These are phyloP conservation scores for Leccinum subtestaceum DNA, from an alignment of 768 basidiomycete species.

Conservation along the genomic window DNA sequence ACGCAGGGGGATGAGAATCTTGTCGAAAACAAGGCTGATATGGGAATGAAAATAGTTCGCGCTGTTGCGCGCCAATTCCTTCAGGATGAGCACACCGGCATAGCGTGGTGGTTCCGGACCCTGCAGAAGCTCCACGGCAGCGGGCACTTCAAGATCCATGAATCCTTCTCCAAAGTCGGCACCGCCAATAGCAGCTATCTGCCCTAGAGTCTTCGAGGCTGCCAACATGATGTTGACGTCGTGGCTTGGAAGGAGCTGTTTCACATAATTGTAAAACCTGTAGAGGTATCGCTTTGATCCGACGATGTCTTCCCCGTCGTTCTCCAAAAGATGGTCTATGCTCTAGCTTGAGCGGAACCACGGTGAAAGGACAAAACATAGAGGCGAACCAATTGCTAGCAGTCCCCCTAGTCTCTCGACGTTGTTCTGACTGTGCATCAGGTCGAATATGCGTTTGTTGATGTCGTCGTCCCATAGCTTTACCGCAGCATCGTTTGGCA, in stretches of 20 bases:
- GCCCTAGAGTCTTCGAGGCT: slow-evolving; percentile 88
- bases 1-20: slow-evolving; percentile 85
- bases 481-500: slow-evolving; percentile 75
- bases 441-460: slow-evolving; percentile 73
- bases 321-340: slow-evolving; percentile 70
- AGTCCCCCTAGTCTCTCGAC: slow-evolving; percentile 85
- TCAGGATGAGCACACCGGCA: slow-evolving; percentile 90
- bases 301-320: slow-evolving; percentile 76
- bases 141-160: slow-evolving; percentile 86
- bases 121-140: slow-evolving; percentile 76
- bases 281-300: slow-evolving; percentile 80
- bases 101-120: slow-evolving; percentile 81
- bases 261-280: slow-evolving; percentile 90
- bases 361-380: background rate
- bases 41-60: slow-evolving; percentile 85
- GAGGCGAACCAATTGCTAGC: slow-evolving; percentile 72
- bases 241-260: slow-evolving; percentile 83
- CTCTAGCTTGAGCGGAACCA: slow-evolving; percentile 7
- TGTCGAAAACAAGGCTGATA: slow-evolving; percentile 86
- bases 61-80: slow-evolving; percentile 89
- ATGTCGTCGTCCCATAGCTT: slow-evolving; percentile 88
- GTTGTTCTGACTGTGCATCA: slow-evolving; percentile 77
- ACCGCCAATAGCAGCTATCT: slow-evolving; percentile 82
- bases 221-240: slow-evolving; percentile 94
- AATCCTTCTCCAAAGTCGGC: slow-evolving; percentile 83